A percentile compares a stretch with the other conserved stretches of the same genome.
These are phyloP conservation scores for Dendrobium nobile DNA, from an alignment of 106 monocot species.

Conservation along the genomic window DNA sequence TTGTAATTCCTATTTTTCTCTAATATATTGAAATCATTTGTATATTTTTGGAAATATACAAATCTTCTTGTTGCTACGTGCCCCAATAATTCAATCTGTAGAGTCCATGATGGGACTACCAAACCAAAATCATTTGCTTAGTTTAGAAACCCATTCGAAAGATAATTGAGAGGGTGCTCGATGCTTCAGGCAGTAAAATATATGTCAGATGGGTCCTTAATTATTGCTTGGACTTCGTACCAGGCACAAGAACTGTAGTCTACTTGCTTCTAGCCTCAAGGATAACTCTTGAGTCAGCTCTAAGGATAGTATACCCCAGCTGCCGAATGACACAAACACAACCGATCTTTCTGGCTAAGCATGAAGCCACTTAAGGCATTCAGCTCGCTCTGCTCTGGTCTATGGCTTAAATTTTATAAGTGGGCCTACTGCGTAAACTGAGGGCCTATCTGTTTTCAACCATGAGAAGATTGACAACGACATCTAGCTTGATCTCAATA, in stretches of 20 bases:
- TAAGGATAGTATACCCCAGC: slow-evolving; percentile 17
- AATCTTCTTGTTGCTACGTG: slow-evolving; percentile 40
- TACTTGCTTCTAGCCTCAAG: slow-evolving; percentile 22
- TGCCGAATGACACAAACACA: slow-evolving; percentile 29
- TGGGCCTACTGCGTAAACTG: slow-evolving; percentile 7
- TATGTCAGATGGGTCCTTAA: background rate
- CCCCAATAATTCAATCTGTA: slow-evolving; percentile 37
- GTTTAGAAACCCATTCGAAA: slow-evolving; percentile 23
- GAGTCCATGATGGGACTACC: slow-evolving; percentile 44
- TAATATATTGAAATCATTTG: too few species aligned
- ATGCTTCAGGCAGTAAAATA: slow-evolving; percentile 4
- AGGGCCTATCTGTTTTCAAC: background rate
- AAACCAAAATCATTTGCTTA: slow-evolving; percentile 18
- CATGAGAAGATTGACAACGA: slow-evolving; percentile 1
- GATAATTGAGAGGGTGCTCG: background rate
- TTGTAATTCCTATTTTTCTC: too few species aligned
- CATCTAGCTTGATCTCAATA: slow-evolving; percentile 22
- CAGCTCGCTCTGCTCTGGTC: background rate
- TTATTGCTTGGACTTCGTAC: slow-evolving; percentile 6
- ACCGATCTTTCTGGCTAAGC: slow-evolving; percentile 16
- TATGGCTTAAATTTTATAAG: background rate
- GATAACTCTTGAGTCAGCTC: slow-evolving; percentile 23
- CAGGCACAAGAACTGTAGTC: slow-evolving; percentile 32
- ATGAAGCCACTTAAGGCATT: slow-evolving; percentile 25
- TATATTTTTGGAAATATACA: too few species aligned